These are phyloP conservation scores for Colletotrichum camelliae DNA, from an alignment of 2,329 filamentous ascomycete species.

Conservation along the genomic window DNA sequence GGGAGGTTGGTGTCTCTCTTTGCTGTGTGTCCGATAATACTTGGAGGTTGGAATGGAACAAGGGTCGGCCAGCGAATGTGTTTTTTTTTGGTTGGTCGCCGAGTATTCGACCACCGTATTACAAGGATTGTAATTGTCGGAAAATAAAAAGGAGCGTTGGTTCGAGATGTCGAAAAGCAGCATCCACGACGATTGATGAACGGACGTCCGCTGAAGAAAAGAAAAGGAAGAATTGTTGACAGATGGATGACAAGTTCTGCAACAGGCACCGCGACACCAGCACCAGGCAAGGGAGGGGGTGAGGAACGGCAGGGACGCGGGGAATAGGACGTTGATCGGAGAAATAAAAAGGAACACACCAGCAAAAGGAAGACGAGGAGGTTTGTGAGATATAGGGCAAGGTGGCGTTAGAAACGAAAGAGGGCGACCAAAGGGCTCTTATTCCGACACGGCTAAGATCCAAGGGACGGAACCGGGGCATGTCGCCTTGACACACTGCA, in stretches of 20 bases:
- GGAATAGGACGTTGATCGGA: not conserved
- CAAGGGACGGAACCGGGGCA: not conserved
- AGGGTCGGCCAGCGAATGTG: not conserved
- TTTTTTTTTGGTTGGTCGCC: not conserved
- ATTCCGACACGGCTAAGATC: not conserved
- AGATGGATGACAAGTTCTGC: not conserved
- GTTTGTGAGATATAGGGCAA: not conserved
- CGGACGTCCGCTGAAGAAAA: not conserved
- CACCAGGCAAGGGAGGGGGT: not conserved
- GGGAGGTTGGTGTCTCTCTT: not conserved
- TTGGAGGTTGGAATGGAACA: not conserved
- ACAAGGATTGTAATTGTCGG: not conserved
- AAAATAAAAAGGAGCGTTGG: not conserved
- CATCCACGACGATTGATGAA: not conserved
- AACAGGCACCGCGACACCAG: not conserved
- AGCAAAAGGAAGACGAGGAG: not conserved
- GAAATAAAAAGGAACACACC: not conserved
- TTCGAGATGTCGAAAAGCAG: not conserved
- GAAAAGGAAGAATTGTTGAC: not conserved
- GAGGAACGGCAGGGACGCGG: not conserved
- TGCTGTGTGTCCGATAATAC: not conserved
- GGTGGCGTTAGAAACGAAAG: constrained; percentile 4
- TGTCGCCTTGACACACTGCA: not conserved
- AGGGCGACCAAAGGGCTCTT: not conserved
- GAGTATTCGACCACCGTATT: not conserved